phyloP scores from a whole-genome alignment of 176 grass and related monocot species.

The Carex scoparia region DNA sequence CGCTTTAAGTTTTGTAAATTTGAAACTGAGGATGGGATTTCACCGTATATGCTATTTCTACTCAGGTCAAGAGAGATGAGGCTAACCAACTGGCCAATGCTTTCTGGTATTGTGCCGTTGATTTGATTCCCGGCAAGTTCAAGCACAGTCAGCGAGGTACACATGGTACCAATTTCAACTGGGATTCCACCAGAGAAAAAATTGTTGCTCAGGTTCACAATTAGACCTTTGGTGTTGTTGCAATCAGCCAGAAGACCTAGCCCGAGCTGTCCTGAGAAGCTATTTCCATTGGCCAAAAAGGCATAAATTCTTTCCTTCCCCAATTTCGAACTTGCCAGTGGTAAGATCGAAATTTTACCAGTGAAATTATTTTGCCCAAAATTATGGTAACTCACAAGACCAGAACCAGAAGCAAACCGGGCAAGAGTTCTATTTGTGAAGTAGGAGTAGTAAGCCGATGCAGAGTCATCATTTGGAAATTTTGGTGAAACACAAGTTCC shows the following conservation, averaged over 20 bases:
- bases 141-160: slow-evolving; percentile 58
- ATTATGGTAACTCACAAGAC: slow-evolving; percentile 70
- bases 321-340: slow-evolving; percentile 45
- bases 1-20: slow-evolving; percentile 43
- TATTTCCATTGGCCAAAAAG: slow-evolving; percentile 73
- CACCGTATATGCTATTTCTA: slow-evolving; percentile 55
- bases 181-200: slow-evolving; percentile 52
- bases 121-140: slow-evolving; percentile 67
- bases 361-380: slow-evolving; percentile 88
- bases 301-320: slow-evolving; percentile 64
- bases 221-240: slow-evolving; percentile 60
- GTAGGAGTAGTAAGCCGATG: slow-evolving; percentile 52
- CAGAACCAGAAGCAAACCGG: slow-evolving; percentile 23
- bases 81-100: slow-evolving; percentile 54
- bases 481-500: slow-evolving; percentile 43
- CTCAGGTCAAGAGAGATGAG: slow-evolving; percentile 80
- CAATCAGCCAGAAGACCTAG: slow-evolving; percentile 46
- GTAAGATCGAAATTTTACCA: slow-evolving; percentile 43
- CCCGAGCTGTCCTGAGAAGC: slow-evolving; percentile 40
- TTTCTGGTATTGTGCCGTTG: slow-evolving; percentile 66
- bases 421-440: slow-evolving; percentile 41
- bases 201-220: slow-evolving; percentile 75
- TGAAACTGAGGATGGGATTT: slow-evolving; percentile 58
- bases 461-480: slow-evolving; percentile 39
- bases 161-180: slow-evolving; percentile 55